These are phyloP conservation scores for Lanmaoa rubissima DNA, from an alignment of 768 basidiomycete species.

Conservation along the genomic window DNA sequence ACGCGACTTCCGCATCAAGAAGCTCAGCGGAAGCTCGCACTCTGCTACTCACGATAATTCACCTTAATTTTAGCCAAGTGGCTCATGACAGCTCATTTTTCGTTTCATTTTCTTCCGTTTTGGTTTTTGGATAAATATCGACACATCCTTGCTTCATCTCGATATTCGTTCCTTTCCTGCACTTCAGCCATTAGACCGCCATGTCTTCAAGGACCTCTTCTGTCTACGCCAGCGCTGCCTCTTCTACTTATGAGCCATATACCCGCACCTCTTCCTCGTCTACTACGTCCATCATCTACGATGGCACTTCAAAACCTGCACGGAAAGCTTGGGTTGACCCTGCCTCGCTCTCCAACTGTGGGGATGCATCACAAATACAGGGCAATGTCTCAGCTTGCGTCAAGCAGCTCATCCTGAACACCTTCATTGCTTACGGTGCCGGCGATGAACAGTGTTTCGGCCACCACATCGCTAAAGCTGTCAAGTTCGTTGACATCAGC, in stretches of 20 bases:
- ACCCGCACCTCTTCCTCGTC: conserved; percentile 18
- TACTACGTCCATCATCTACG: conserved; percentile 29
- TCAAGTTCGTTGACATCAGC: conserved; percentile 60
- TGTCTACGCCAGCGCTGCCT: conserved; percentile 28
- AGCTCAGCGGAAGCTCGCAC: conserved; percentile 16
- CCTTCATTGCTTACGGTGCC: conserved; percentile 68
- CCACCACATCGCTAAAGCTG: conserved; percentile 55
- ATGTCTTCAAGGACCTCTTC: conserved; percentile 31
- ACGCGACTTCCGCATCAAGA: conserved; percentile 27
- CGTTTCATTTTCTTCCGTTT: conserved; percentile 10
- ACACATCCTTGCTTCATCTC: conserved; percentile 2
- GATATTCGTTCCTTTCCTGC: conserved; percentile 3
- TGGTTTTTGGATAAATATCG: conserved; percentile 30
- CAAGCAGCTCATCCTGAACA: conserved; percentile 68
- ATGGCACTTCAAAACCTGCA: conserved; percentile 16
- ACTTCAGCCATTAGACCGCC: background rate
- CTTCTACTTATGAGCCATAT: conserved; percentile 29
- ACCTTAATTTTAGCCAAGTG: conserved; percentile 30
- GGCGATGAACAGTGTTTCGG: conserved; percentile 63
- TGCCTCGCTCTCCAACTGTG: conserved; percentile 53
- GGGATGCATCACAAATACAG: conserved; percentile 52
- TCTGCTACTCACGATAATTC: conserved; percentile 26
- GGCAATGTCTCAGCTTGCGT: conserved; percentile 63
- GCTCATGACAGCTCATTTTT: conserved; percentile 18
- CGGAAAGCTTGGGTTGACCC: conserved; percentile 65